These are phyloP conservation scores for Macadamia tetraphylla DNA, from an alignment of 164 flowering plant species.

Conservation along the genomic window DNA sequence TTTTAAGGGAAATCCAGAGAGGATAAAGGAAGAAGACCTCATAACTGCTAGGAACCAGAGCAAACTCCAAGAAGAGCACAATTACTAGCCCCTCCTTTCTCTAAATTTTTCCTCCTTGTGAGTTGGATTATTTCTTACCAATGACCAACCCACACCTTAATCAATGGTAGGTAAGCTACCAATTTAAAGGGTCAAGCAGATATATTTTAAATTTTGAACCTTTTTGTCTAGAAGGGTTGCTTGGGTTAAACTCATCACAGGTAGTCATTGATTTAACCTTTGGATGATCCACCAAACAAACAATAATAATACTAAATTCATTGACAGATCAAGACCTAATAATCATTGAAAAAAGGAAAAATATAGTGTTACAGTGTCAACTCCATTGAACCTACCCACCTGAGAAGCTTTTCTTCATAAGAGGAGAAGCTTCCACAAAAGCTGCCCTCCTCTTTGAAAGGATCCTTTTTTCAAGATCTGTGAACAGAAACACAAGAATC, in stretches of 20 bases:
- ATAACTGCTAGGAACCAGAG: no score
- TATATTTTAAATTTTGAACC: constrained; percentile 3
- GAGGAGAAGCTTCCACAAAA: constrained; percentile 37
- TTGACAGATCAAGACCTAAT: neutral
- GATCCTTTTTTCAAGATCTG: constrained; percentile 42
- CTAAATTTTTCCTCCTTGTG: neutral
- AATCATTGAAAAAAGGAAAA: no score
- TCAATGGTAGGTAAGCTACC: constrained; percentile 20
- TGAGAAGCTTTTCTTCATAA: constrained; percentile 47
- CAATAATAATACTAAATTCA: neutral
- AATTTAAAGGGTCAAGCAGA: constrained; percentile 16
- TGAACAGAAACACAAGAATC: neutral
- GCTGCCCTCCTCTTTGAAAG: constrained; percentile 29
- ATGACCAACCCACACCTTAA: no score
- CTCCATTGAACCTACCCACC: constrained; percentile 25
- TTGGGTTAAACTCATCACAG: no score
- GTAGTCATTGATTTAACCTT: neutral
- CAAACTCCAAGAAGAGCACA: no score
- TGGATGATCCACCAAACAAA: constrained; percentile 3
- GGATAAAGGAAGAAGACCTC: no score
- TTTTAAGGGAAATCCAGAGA: no score
- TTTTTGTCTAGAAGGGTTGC: neutral
- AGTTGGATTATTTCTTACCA: neutral
- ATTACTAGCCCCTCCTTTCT: no score
- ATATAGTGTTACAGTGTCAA: no score